Conservation (phyloP, 2,329 filamentous ascomycete genomes). For the Aspergillus calidoustus region DNA sequence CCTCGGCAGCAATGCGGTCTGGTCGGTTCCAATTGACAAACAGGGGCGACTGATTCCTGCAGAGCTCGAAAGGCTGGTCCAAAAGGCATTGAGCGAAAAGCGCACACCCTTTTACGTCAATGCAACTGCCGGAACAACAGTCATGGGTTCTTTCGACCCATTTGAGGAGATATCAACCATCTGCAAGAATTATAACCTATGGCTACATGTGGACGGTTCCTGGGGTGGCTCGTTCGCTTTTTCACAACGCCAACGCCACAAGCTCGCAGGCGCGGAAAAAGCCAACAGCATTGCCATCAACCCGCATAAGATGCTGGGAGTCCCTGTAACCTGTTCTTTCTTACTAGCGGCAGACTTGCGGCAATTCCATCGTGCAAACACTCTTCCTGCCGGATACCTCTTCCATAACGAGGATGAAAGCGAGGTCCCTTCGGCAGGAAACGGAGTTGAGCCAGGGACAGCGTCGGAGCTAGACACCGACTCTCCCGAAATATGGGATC, state of each 20-base stretch:
- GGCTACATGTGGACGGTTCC: constrained; percentile 90
- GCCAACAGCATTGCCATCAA: constrained; percentile 87
- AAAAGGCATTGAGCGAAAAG: constrained; percentile 65
- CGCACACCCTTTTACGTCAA: constrained; percentile 93
- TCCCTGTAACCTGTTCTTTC: constrained; percentile 89
- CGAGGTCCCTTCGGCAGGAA: constrained; percentile 37
- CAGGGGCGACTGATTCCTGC: constrained; percentile 72
- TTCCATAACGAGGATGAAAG: constrained; percentile 66
- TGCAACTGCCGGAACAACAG: constrained; percentile 92
- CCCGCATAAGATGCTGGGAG: constrained; percentile 96
- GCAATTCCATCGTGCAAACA: constrained; percentile 82
- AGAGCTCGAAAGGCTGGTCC: constrained; percentile 67
- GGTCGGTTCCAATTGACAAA: constrained; percentile 73
- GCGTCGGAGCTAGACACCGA: constrained; percentile 34
- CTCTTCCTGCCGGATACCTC: constrained; percentile 81
- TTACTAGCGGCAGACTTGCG: constrained; percentile 77
- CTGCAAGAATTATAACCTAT: constrained; percentile 73
- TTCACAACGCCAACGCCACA: constrained; percentile 64
- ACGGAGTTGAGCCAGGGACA: constrained; percentile 8
- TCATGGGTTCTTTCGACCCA: constrained; percentile 86
- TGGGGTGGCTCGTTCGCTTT: constrained; percentile 91
- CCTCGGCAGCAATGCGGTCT: constrained; percentile 75
- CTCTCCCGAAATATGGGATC: constrained; percentile 73
- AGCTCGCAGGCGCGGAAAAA: constrained; percentile 71
- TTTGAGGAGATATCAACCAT: constrained; percentile 71